Conservation (phyloP, 2,329 filamentous ascomycete genomes). For the Arthrobotrys conoides region DNA sequence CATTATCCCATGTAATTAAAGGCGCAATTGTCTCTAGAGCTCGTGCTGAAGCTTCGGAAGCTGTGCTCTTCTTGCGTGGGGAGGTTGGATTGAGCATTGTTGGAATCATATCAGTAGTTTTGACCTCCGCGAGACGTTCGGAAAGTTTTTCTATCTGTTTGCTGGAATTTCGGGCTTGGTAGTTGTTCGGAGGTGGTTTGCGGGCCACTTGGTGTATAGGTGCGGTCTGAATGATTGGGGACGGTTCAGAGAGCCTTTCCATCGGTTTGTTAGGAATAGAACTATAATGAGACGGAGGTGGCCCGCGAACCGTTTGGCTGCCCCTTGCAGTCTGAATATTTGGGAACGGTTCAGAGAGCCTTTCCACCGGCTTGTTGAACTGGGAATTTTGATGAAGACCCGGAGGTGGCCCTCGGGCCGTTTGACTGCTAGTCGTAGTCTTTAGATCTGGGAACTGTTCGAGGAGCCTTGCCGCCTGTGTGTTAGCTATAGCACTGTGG, state of each 20-base stretch:
- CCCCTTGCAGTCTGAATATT: conserved; percentile 1
- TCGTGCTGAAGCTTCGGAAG: background rate
- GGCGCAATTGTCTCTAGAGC: background rate
- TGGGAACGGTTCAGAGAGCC: conserved; percentile 8
- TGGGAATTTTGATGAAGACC: background rate
- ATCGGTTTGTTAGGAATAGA: conserved; percentile 4
- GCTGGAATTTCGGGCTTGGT: background rate
- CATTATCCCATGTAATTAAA: conserved; percentile 22
- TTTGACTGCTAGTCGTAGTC: background rate
- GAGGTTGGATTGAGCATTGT: conserved; percentile 41
- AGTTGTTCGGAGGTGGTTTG: conserved; percentile 8
- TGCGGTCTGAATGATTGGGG: background rate
- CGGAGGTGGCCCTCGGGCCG: background rate
- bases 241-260: conserved; percentile 4
- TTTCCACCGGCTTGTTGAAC: conserved; percentile 15
- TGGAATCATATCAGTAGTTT: conserved; percentile 54
- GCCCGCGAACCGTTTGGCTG: conserved; percentile 15
- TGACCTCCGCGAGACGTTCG: conserved; percentile 33
- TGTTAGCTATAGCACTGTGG: background rate
- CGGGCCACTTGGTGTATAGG: background rate
- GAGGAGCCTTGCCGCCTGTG: background rate
- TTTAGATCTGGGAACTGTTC: background rate
- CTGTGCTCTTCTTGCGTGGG: background rate
- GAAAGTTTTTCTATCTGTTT: conserved; percentile 32
- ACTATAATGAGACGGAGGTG: conserved; percentile 13